Percentiles rank a stretch among this genome's conserved stretches.
These are phyloP conservation scores for Pseudogymnoascus sp. DNA, from an alignment of 2,329 filamentous ascomycete genomes.

Conservation along the genomic window DNA sequence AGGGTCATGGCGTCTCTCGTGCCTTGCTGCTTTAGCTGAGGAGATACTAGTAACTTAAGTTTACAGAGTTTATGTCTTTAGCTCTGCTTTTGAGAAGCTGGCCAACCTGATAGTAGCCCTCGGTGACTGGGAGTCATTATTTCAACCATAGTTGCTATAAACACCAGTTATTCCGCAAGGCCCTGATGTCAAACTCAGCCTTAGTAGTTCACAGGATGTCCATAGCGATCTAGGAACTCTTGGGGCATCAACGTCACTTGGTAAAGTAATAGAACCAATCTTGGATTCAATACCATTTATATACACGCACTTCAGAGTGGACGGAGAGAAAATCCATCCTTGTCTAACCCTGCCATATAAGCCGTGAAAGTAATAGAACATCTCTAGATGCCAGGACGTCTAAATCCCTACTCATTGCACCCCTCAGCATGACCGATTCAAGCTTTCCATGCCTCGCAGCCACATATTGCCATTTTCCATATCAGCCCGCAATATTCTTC, in stretches of 20 bases:
- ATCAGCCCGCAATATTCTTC: background rate
- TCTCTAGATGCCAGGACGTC: constrained; percentile 6
- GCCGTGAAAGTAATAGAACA: constrained; percentile 1
- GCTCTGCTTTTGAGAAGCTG: background rate
- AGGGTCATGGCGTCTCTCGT: too few species aligned
- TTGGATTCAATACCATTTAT: background rate
- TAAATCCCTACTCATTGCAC: background rate
- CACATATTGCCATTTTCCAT: background rate
- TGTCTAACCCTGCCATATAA: background rate
- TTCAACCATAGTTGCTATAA: background rate
- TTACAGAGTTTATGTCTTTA: background rate
- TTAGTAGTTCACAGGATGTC: background rate
- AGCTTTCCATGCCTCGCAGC: background rate
- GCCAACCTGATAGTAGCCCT: background rate
- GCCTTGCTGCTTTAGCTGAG: background rate
- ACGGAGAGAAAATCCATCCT: background rate
- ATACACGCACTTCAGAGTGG: background rate
- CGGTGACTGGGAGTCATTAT: background rate
- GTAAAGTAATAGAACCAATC: background rate
- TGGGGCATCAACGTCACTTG: background rate
- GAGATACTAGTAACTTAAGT: background rate
- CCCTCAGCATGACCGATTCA: background rate
- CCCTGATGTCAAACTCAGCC: background rate
- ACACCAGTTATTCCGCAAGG: background rate
- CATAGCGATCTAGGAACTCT: background rate